Percentiles rank a stretch among this genome's conserved stretches.
phyloP scores from a whole-genome alignment of 345 rosid genomes.

The Adansonia digitata region DNA sequence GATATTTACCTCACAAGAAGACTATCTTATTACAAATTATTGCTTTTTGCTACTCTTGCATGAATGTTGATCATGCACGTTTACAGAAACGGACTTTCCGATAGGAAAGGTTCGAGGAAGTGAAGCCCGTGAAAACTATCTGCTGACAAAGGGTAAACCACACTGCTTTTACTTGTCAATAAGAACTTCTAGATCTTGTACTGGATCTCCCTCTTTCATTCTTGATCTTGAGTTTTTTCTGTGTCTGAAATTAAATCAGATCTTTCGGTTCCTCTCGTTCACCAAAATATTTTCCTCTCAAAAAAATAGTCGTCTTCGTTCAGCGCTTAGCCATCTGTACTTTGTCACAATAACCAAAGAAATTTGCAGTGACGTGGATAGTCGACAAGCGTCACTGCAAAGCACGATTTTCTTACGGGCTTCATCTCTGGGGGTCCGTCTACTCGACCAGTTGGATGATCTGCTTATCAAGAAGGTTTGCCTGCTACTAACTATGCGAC shows the following conservation, averaged over 20 bases:
- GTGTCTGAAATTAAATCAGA: conserved; percentile 29
- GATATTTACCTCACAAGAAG: background rate
- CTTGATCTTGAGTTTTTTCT: background rate
- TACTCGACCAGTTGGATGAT: conserved; percentile 20
- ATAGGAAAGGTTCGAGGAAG: conserved; percentile 15
- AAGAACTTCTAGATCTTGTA: conserved; percentile 5
- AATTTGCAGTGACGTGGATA: conserved; percentile 9
- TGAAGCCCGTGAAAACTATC: conserved; percentile 17
- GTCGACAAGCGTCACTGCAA: conserved; percentile 24
- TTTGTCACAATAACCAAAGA: conserved; percentile 22
- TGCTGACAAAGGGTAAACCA: conserved; percentile 23
- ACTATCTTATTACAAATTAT: background rate
- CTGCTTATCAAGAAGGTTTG: conserved; percentile 27
- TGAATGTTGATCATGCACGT: conserved; percentile 3
- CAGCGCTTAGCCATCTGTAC: conserved; percentile 29
- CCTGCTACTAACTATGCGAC: background rate
- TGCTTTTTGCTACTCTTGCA: background rate
- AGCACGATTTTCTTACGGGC: conserved; percentile 13
- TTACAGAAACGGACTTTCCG: conserved; percentile 28
- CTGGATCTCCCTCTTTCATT: too few species aligned
- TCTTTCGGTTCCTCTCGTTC: conserved; percentile 43
- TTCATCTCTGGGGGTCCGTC: conserved; percentile 20
- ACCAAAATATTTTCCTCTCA: conserved; percentile 55
- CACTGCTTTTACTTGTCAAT: conserved; percentile 2
- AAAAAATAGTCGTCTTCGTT: conserved; percentile 36